Evolutionary conservation across 1,284 basidiomycete genomes (phyloP).

Genomic region (Neonothopanus nambi): DNA sequence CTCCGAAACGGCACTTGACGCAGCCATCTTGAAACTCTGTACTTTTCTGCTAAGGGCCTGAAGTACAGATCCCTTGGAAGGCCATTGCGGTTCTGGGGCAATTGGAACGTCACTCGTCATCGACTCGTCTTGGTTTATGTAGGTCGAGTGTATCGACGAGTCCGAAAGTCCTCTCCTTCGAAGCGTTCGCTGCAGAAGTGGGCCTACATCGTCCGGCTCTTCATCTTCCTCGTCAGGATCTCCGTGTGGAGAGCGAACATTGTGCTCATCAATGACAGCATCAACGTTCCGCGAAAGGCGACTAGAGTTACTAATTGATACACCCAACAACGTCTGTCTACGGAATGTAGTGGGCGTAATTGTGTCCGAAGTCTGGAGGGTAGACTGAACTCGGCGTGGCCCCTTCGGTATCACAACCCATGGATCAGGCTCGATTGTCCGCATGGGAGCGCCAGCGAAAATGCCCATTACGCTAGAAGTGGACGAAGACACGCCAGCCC

Average conservation of each 20-base stretch:
- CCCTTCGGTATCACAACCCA: constrained; percentile 66
- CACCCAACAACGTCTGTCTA: not conserved
- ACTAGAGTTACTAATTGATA: constrained; percentile 13
- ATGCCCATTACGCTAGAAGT: constrained; percentile 63
- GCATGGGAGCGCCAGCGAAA: constrained; percentile 80
- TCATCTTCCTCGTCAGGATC: constrained; percentile 38
- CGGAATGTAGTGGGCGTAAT: constrained; percentile 17
- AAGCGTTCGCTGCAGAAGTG: constrained; percentile 66
- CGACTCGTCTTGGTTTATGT: constrained; percentile 52
- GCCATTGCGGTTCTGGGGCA: constrained; percentile 21
- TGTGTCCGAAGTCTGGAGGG: constrained; percentile 26
- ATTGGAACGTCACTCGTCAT: constrained; percentile 13
- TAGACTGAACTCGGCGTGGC: constrained; percentile 37
- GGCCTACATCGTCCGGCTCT: constrained; percentile 39
- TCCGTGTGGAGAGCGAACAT: constrained; percentile 29
- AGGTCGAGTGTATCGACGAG: constrained; percentile 87
- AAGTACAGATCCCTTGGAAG: constrained; percentile 48
- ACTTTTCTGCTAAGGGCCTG: constrained; percentile 53
- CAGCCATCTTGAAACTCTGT: constrained; percentile 40
- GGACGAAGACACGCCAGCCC: constrained; percentile 22
- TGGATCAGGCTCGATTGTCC: constrained; percentile 46
- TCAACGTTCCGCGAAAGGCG: constrained; percentile 70
- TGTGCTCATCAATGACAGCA: constrained; percentile 68
- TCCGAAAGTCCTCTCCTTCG: constrained; percentile 83
- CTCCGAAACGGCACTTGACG: constrained; percentile 2